Percentiles rank a stretch among this genome's conserved stretches.
These are phyloP conservation scores for Globisporangium radiosum DNA, from an alignment of 352 stramenopile species.

Conservation along the genomic window DNA sequence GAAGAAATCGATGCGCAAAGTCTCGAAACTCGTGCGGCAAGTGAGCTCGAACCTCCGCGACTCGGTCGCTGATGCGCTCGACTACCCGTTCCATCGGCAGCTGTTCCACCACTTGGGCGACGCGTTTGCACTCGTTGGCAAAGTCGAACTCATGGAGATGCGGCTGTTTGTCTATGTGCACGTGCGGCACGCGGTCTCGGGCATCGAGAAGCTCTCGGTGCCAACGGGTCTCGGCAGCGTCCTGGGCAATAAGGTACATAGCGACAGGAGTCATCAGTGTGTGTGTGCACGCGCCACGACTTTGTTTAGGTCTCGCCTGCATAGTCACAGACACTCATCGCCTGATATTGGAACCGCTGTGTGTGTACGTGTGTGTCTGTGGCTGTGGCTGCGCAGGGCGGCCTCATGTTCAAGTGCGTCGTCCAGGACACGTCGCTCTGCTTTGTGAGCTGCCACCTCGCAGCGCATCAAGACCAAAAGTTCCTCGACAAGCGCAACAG, in stretches of 20 bases:
- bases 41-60: slow-evolving; percentile 63
- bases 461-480: slow-evolving; percentile 79
- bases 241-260: slow-evolving; percentile 71
- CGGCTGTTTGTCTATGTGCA: slow-evolving; percentile 70
- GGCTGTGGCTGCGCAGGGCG: slow-evolving; percentile 31
- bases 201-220: slow-evolving; percentile 65
- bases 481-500: slow-evolving; percentile 82
- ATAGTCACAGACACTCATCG: neutral
- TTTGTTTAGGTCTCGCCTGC: neutral
- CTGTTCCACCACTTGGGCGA: slow-evolving; percentile 56
- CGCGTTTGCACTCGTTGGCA: slow-evolving; percentile 47
- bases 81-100: slow-evolving; percentile 66
- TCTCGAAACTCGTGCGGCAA: slow-evolving; percentile 53
- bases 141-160: slow-evolving; percentile 82
- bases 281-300: neutral
- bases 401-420: slow-evolving; percentile 66
- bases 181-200: slow-evolving; percentile 40
- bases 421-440: slow-evolving; percentile 77
- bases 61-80: slow-evolving; percentile 42
- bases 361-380: neutral
- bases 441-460: slow-evolving; percentile 84
- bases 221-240: slow-evolving; percentile 73
- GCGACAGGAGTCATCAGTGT: neutral
- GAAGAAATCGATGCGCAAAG: slow-evolving; percentile 67
- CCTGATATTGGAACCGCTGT: too few relatives aligned